Evolutionary conservation across 2,329 filamentous ascomycete species (phyloP).

Genomic region (Fusarium protoensiforme): DNA sequence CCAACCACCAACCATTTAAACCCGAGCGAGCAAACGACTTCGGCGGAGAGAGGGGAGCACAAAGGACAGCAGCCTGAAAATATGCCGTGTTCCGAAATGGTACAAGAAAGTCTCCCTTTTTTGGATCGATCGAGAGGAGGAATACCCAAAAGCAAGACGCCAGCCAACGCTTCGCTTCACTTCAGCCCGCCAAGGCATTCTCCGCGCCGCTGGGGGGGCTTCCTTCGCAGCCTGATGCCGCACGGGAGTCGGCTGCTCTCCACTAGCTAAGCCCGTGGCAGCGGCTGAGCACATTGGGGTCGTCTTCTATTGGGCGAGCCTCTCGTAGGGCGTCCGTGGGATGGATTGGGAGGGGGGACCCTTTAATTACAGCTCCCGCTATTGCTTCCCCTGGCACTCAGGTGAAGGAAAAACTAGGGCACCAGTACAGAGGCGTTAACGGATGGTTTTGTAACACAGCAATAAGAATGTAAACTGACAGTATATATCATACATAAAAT

Average conservation of each 20-base stretch:
- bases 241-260: constrained; percentile 23
- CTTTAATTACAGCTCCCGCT: constrained; percentile 37
- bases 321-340: constrained; percentile 27
- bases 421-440: background rate
- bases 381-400: background rate
- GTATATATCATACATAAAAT: background rate
- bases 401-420: background rate
- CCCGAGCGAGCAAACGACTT: constrained; percentile 5
- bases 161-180: background rate
- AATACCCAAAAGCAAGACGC: constrained; percentile 2
- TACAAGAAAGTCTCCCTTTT: background rate
- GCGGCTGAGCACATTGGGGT: constrained; percentile 3
- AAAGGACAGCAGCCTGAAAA: background rate
- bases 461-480: accelerated
- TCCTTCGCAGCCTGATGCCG: constrained; percentile 16
- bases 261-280: constrained; percentile 17
- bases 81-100: background rate
- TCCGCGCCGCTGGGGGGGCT: background rate
- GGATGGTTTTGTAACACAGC: background rate
- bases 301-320: constrained; percentile 17
- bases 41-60: constrained; percentile 5
- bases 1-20: background rate
- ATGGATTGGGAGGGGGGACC: constrained; percentile 14
- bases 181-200: constrained; percentile 12
- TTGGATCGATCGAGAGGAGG: background rate